These are phyloP conservation scores for Aspergillus wentii DNA, from an alignment of 495 filamentous ascomycete genomes.

Conservation along the genomic window DNA sequence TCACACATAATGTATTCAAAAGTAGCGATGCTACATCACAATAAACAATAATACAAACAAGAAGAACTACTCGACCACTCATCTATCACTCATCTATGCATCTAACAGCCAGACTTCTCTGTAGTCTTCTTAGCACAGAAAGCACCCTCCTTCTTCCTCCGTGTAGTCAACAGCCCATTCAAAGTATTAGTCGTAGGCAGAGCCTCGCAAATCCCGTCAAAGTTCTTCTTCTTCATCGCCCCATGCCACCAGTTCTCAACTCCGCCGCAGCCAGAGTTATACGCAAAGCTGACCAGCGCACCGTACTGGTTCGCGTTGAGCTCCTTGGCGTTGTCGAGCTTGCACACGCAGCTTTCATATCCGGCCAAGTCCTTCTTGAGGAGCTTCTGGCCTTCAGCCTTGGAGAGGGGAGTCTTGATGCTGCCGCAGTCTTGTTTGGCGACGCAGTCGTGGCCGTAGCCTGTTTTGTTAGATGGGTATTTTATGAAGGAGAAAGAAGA, in stretches of 20 bases:
- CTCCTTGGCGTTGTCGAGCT: constrained; percentile 20
- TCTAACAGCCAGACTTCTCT: constrained; percentile 7
- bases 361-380: constrained; percentile 8
- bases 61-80: too few species aligned
- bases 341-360: constrained; percentile 30
- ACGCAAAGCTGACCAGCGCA: constrained; percentile 43
- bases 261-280: constrained; percentile 47
- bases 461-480: not conserved
- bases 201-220: constrained; percentile 8
- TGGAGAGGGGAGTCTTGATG: constrained; percentile 11
- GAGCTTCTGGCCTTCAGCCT: constrained; percentile 11
- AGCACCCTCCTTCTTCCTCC: constrained; percentile 4
- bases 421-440: constrained; percentile 11
- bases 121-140: constrained; percentile 6
- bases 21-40: too few species aligned
- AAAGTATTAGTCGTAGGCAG: constrained; percentile 8
- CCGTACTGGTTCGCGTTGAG: constrained; percentile 49
- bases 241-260: constrained; percentile 6
- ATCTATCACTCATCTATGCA: too few species aligned
- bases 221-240: constrained; percentile 11
- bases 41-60: too few species aligned
- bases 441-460: constrained; percentile 21
- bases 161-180: constrained; percentile 3
- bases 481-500: not conserved
- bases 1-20: too few species aligned